phyloP scores from a whole-genome alignment of 441 rosid genomes.

The Erodium trifolium region DNA sequence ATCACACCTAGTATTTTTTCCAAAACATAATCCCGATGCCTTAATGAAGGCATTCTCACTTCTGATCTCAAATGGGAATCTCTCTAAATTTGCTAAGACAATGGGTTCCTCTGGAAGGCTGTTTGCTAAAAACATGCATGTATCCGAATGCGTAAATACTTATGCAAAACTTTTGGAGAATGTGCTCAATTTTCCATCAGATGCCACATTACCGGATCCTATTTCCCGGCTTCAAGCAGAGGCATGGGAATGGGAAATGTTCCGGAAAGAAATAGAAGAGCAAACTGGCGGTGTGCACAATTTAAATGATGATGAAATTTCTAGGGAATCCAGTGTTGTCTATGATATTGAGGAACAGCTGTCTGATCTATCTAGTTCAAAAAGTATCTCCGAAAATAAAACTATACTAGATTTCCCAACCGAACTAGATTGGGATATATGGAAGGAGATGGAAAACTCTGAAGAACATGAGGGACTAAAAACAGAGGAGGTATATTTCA shows the following conservation, averaged over 20 bases:
- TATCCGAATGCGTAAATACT: slow-evolving; percentile 63
- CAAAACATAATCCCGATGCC: slow-evolving; percentile 58
- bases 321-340: slow-evolving; percentile 40
- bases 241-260: slow-evolving; percentile 81
- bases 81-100: slow-evolving; percentile 61
- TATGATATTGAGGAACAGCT: slow-evolving; percentile 59
- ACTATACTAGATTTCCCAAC: slow-evolving; percentile 49
- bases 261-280: slow-evolving; percentile 37
- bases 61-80: slow-evolving; percentile 64
- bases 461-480: slow-evolving; percentile 80
- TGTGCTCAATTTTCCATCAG: slow-evolving; percentile 69
- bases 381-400: slow-evolving; percentile 37
- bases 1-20: slow-evolving; percentile 57
- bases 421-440: slow-evolving; percentile 61
- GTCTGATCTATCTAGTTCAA: slow-evolving; percentile 32
- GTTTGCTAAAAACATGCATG: slow-evolving; percentile 73
- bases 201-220: slow-evolving; percentile 58
- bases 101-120: slow-evolving; percentile 74
- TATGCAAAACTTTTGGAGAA: slow-evolving; percentile 82
- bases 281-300: slow-evolving; percentile 28
- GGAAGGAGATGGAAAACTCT: slow-evolving; percentile 48
- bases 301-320: slow-evolving; percentile 28
- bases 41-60: slow-evolving; percentile 67
- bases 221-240: slow-evolving; percentile 50
- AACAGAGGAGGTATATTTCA: slow-evolving; percentile 68